Percentiles rank a stretch among this genome's conserved stretches.
Conservation (phyloP, 495 filamentous ascomycete genomes). For the Podospora didyma region DNA sequence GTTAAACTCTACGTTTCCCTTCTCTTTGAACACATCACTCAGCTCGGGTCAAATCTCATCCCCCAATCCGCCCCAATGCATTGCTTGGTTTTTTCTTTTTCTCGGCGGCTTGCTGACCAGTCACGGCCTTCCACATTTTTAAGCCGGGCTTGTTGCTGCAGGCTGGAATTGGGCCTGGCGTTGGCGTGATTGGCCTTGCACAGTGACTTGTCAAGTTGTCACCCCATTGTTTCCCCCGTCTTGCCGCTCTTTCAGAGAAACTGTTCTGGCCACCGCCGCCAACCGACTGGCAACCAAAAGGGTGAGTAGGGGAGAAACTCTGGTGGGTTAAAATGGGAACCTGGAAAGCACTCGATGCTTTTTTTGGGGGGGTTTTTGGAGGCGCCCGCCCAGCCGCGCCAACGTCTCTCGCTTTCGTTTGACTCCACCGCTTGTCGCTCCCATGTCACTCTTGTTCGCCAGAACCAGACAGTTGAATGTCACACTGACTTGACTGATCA, state of each 20-base stretch:
- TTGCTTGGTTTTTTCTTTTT: neutral
- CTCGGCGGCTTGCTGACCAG: slow-evolving; percentile 21
- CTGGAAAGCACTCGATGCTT: too few relatives aligned
- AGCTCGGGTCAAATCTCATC: neutral
- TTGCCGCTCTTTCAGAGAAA: neutral
- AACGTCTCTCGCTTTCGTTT: neutral
- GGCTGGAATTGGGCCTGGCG: slow-evolving; percentile 3
- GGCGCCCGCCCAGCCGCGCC: neutral
- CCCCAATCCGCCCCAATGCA: too few relatives aligned
- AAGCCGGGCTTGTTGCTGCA: too few relatives aligned
- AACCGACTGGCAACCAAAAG: too few relatives aligned
- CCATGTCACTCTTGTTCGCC: neutral
- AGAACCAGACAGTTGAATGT: neutral
- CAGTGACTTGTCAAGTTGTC: neutral
- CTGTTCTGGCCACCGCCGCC: too few relatives aligned
- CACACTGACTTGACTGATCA: neutral
- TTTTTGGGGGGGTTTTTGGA: neutral
- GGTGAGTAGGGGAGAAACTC: too few relatives aligned
- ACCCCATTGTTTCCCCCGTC: neutral
- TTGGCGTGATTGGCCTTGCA: neutral
- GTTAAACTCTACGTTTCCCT: neutral
- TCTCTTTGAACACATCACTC: neutral
- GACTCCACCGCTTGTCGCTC: slow-evolving; percentile 1
- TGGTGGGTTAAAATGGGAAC: too few relatives aligned
- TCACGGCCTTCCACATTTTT: slow-evolving; percentile 20